Base-by-base conservation (phyloP, 768 basidiomycete genomes). In the Phylloporus scabripes region DNA sequence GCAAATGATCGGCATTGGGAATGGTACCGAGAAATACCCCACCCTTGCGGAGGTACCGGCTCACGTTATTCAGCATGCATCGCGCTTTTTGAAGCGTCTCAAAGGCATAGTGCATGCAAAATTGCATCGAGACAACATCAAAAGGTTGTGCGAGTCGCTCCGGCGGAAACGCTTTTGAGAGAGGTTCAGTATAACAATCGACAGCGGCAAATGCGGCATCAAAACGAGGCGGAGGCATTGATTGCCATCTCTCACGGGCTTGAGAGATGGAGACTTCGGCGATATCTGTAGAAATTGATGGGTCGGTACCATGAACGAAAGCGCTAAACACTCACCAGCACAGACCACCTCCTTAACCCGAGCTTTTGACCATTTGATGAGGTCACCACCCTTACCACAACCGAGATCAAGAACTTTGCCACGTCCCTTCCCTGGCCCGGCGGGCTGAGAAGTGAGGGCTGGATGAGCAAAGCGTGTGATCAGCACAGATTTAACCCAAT, bases 81-180 rank as follows among this genome's bases (percentile, higher is more conserved):
- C 90, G 78, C 21, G 83, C 88, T 63, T 96, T 96, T 50, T 78
- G 73, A 26, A 82, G 78, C n/a, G 79, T 86, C 67, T 98, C 93
- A 65, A 99, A 98, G 7, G 96, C 96, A 62, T 99, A 98, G 66
- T 99, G 96, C 90, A 99, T 97, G 69, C 96, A 98, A 66, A 99
- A 99, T 64, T 99, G 96, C 92, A 97, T 91, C 2, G 92, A 90
- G 5, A 98, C 92, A 49, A 92, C 90, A 61, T 98, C 96, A 62
- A 96, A 96, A 5, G 84, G 84, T 26, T 77, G 74, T 0, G 70
- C 72, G 21, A 90, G 76, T 52, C 76, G 71, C 15, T 75, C 74
- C 1, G 79, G 78, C 4, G 83, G 69, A 42, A 97, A 79, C n/a
- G 74, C 83, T 42, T 79, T 79, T 15, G 80, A 74, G 33, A 98